Evolutionary conservation across 768 basidiomycete species (phyloP), one percentile per base, ranked within the genome.

Genomic region (Pleurotus tuoliensis): DNA sequence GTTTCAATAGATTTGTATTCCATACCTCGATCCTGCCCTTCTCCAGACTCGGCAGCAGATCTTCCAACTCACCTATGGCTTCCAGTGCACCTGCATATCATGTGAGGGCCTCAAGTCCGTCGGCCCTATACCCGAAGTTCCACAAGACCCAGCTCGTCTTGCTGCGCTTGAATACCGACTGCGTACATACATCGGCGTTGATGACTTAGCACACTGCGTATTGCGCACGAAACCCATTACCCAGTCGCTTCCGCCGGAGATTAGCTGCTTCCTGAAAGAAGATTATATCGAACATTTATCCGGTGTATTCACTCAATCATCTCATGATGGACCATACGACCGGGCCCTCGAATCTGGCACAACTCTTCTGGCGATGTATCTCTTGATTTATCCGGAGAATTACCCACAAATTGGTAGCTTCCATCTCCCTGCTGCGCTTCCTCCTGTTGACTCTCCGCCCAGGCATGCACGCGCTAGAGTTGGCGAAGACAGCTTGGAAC

Each of bases 401-500:
- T 91, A 90, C 67, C 91, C 90, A n/a, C 88, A 91, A 61, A 89
- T 86, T 22, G 91, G 91, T 89, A 54, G 60, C 79, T 67, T 30
- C 30, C 30, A 34, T 34, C 30, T 11, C 30, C 30, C 30, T 34
- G 30, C 30, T 34, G 30, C 30, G 30, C 30, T 51, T 37, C 12
- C n/a, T 24, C 8, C 37, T 20, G 16, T 38, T 53, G 5, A 53
- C 18, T 41, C n/a, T 15, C 56, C 40, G n/a, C 47, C 38, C 55
- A 93, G 90, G 90, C 12, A 75, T 90, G 72, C 91, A 93, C 67
- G 70, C 84, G 9, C 66, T 92, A 16, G 90, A 92, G 64, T 69
- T 90, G 64, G 80, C 89, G 1, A 92, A 92, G 73, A 86, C 88
- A 0, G 74, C 77, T 5, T 92, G 90, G 90, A 92, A 93, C 65